Evolutionary conservation across 306 rosid genomes (phyloP), one percentile per base, ranked within the genome.

Genomic region (Prinsepia uniflora): DNA sequence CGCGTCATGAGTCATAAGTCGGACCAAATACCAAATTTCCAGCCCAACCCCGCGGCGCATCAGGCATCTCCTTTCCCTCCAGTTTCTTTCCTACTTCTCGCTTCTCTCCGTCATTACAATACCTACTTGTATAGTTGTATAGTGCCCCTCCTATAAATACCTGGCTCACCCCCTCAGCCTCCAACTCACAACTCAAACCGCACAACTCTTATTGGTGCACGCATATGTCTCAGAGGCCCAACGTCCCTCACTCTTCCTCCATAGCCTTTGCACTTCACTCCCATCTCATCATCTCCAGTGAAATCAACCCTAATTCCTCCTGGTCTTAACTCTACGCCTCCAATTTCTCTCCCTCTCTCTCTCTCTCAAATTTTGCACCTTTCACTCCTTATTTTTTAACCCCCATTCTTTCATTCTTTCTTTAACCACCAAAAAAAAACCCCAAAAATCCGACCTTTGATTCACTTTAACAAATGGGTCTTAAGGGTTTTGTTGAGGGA

Each of bases 401-500:
- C 19, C 13, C 13, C 14, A 57, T 15, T 70, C 24, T 53, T 56
- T 55, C 17, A 6, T 56, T 70, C 74, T 10, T 64, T 64, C 34
- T 24, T 56, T 6, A 44, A 44, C 49, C 9, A 2, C 24, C 64
- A 5, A 59, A 6, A 12, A 59, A 7, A 40, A 62, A 3, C 3
- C 13, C 45, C 4, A 18, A 18, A 48, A n/a, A 7, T 5, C 17
- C 11, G 0, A 17, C 47, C 47, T 39, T 61, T 59, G 11, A 59
- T 30, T 36, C 15, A 40, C 13, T 17, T 15, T 1, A 61, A 13
- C 43, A 72, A 40, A 84, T 86, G 90, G 82, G 80, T 47, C 10
- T 81, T 19, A 84, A 84, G 15, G 81, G 86, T 1, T 90, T 90
- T 40, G 76, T 78, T 0, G 93, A 84, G 71, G 92, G 92, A 10